phyloP scores from a whole-genome alignment of 2,329 filamentous ascomycete species.

The Diaporthe nobilis region DNA sequence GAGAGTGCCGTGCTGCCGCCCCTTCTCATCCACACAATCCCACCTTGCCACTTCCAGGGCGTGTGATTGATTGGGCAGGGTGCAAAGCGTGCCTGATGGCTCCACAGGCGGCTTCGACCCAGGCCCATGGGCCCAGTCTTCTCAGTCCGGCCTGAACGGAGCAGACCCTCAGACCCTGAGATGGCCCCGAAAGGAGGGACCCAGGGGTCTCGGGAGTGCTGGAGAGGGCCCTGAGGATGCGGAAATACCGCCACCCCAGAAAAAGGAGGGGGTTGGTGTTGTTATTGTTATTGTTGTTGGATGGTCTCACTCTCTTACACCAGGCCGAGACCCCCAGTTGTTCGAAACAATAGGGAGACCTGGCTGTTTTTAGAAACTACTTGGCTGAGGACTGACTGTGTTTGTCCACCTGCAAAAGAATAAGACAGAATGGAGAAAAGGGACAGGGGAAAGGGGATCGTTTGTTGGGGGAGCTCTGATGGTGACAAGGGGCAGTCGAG shows the following conservation, averaged over 20 bases:
- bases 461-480: not conserved
- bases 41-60: conserved; percentile 14
- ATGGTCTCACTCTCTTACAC: conserved; percentile 39
- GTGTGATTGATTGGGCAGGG: conserved; percentile 30
- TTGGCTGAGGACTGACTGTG: not conserved
- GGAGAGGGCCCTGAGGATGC: conserved; percentile 7
- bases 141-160: not conserved
- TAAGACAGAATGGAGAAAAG: not conserved
- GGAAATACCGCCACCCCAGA: conserved; percentile 11
- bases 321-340: conserved; percentile 33
- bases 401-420: not conserved
- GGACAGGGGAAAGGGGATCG: not conserved
- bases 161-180: conserved; percentile 11
- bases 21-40: conserved; percentile 15
- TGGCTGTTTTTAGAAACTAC: conserved; percentile 29
- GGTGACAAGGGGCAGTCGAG: not conserved
- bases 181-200: not conserved
- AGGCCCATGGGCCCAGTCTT: conserved; percentile 13
- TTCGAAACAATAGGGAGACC: conserved; percentile 24
- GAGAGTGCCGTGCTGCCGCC: conserved; percentile 10
- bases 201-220: conserved; percentile 10
- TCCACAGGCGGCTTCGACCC: conserved; percentile 13
- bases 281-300: conserved; percentile 31
- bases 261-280: conserved; percentile 28
- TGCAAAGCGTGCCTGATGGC: conserved; percentile 30